Conservation (phyloP, 73 alveolate genomes). For the Breviolum minutum region DNA sequence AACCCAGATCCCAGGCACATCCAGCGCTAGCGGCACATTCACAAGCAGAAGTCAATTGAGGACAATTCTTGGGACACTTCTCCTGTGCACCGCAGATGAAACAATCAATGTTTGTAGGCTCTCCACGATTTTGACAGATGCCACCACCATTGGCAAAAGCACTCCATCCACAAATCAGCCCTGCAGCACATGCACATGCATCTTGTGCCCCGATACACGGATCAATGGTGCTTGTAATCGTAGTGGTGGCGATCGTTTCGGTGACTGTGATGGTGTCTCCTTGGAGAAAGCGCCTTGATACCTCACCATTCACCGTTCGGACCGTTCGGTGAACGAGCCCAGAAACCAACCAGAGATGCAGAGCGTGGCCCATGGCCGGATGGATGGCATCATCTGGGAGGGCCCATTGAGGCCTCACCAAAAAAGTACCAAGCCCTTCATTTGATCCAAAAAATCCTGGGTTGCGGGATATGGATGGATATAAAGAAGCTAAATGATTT, state of each 20-base stretch:
- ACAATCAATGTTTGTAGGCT: slow-evolving; percentile 39
- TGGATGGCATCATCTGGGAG: no score
- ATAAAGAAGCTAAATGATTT: background rate
- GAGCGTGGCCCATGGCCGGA: no score
- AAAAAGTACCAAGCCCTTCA: background rate
- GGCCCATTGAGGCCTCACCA: background rate
- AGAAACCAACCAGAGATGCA: background rate
- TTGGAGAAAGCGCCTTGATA: background rate
- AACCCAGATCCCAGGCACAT: slow-evolving; percentile 61
- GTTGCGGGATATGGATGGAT: no score
- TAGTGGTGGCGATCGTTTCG: background rate
- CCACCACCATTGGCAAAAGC: slow-evolving; percentile 81
- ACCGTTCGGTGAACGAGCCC: no score
- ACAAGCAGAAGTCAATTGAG: slow-evolving; percentile 20
- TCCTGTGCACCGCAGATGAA: slow-evolving; percentile 29
- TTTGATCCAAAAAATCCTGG: slow-evolving; percentile 1
- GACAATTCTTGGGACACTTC: slow-evolving; percentile 47
- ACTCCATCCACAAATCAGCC: slow-evolving; percentile 46
- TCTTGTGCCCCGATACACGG: slow-evolving; percentile 39
- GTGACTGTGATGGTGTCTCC: slow-evolving; percentile 8
- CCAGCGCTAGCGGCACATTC: slow-evolving; percentile 76
- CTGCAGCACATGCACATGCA: slow-evolving; percentile 70
- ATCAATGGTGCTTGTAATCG: slow-evolving; percentile 31
- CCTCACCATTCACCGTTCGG: background rate
- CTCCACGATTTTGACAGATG: slow-evolving; percentile 27